Conservation (phyloP, 768 basidiomycete genomes). For the Tylopilus plumbeoviolaceoides region DNA sequence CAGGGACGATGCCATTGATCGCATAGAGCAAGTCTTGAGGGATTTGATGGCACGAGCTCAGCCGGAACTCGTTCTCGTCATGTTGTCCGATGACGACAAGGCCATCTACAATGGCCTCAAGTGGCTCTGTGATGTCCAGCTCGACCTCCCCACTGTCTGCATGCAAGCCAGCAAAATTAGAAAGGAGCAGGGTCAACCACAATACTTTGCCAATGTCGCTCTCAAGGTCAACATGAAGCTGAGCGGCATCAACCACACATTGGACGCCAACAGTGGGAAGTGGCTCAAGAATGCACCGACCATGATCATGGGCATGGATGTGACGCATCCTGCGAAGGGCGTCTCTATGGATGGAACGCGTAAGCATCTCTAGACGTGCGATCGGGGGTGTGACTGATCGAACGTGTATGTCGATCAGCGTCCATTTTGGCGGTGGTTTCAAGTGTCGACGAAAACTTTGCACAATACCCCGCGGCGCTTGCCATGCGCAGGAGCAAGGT, state of each 20-base stretch:
- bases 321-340: constrained; percentile 68
- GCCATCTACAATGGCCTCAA: constrained; percentile 50
- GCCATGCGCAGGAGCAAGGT: constrained; percentile 53
- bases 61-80: constrained; percentile 36
- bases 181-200: constrained; percentile 42
- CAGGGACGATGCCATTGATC: constrained; percentile 45
- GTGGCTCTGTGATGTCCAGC: constrained; percentile 42
- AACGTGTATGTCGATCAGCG: constrained; percentile 19
- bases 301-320: constrained; percentile 58
- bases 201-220: constrained; percentile 53
- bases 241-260: constrained; percentile 48
- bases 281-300: constrained; percentile 43
- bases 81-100: constrained; percentile 45
- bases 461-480: constrained; percentile 47
- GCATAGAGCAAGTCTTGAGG: not conserved
- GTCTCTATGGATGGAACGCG: constrained; percentile 51
- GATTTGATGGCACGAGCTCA: not conserved
- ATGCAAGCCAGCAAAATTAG: constrained; percentile 66
- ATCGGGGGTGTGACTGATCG: not conserved
- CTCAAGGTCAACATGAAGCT: constrained; percentile 55
- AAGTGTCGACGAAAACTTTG: constrained; percentile 42
- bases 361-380: constrained; percentile 5
- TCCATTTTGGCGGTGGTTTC: constrained; percentile 54
- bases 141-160: constrained; percentile 62
- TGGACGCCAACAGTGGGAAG: constrained; percentile 35